Evolutionary conservation across 305 asterid genomes (phyloP), one percentile per base, ranked within the genome.

Genomic region (Fraxinus dipetala): DNA sequence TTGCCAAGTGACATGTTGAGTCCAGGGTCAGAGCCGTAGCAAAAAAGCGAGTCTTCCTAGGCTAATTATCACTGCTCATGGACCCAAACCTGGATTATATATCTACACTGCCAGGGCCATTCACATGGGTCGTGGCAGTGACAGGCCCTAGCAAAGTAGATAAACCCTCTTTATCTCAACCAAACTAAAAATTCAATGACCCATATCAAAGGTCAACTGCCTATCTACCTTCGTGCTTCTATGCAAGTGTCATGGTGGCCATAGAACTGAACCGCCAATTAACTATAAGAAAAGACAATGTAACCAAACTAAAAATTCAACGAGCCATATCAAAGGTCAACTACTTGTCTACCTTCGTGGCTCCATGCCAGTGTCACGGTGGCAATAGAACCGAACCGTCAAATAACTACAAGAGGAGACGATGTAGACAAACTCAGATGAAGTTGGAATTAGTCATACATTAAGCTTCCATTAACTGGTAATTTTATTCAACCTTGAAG

Each of bases 391-490:
- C 9, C 6, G 26, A 54, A 54, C 56, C 18, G 5, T 0, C 56
- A 13, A 6, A 1, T 16, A 54, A n/a, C 26, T 54, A n/a, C 1
- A 54, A 54, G 65, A 16, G 24, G 2, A 54, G 65, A n/a, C 10
- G 65, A 13, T 18, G 65, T 54, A 14, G 67, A 40, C 67, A 77
- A 77, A 81, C 83, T 78, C 85, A 85, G 81, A 14, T 24, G 75
- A 74, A 34, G 65, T 28, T 54, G 51, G 13, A 54, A 14, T 38
- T 35, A 74, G 5, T 75, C 43, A 59, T 36, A 78, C 40, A 31
- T 73, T 73, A 1, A 16, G 6, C 9, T 16, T 54, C 65, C 16
- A 54, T 54, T 18, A 59, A 59, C 10, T 18, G 1, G 26, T 18
- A 56, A 56, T 56, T 18, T 5, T 56, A 56, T 56, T 56, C 28